Evolutionary conservation across 2,329 filamentous ascomycete genomes (phyloP), one percentile per base, ranked within the genome.

Genomic region (Sporothrix schenckii): DNA sequence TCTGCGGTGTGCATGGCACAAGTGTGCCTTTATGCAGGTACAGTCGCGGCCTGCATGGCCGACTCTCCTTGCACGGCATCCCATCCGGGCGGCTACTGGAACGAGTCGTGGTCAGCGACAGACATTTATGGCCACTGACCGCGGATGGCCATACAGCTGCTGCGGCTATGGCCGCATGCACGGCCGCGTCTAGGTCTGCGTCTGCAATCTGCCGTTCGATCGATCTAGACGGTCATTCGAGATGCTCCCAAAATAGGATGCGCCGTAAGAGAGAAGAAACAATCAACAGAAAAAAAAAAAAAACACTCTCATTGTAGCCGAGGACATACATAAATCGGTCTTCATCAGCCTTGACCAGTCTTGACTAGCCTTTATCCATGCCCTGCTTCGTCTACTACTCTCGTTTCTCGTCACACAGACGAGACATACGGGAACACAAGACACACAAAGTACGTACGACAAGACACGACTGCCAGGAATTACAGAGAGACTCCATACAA

Each of bases 51-150:
- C 34, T 34, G 34, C 13, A 39, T 47, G 56, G 53, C 49, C 19
- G 19, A 19, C 11, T 34, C 27, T 19, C 56, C 30, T 16, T 19
- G 27, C 24, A 52, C 61, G 61, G 44, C 61, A 66, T 50, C 41
- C 47, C 16, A 24, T 16, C 60, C 41, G 41, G 61, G 61, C 61
- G 61, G 61, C 61, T 66, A 66, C 61, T 66, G 61, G 61, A 66
- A 66, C 61, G 47, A 44, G 56, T 61, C 56, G 56, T 11, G 34
- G 61, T 1, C 44, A 13, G 30, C 11, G 0, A 24, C 34, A 27
- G 27, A 19, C 34, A 61, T 30, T 30, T 4, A 34, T 11, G 24
- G 16, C 9, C 24, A 52, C n/a, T 50, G 14, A 14, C 44, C 44
- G 50, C 14, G 5, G 41, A 16, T 27, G 14, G 34, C 56, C 2